Evolutionary conservation across 2,329 filamentous ascomycete species (phyloP), one percentile per base, ranked within the genome.

Genomic region (Leptographium procerum): DNA sequence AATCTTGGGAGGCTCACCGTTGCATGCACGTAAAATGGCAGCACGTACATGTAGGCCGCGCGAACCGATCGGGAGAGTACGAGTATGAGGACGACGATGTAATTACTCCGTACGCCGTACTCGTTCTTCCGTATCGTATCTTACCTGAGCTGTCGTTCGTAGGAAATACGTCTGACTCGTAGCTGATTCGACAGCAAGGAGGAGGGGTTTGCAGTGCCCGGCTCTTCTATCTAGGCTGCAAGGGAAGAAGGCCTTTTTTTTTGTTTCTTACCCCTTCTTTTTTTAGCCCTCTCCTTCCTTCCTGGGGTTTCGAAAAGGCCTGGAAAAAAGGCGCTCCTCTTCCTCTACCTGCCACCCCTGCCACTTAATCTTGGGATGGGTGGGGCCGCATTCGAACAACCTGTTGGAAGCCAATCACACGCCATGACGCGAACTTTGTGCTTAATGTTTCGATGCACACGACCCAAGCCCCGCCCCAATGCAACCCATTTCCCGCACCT

Each of bases 371-470:
- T 56, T 56, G 54, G 54, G 29, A 48, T 33, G 40, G 40, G 40
- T 28, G 54, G 54, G 54, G 29, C 40, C 11, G 36, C 36, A 31
- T 13, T n/a, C 28, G 11, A 26, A 50, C 26, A 16, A 24, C 24
- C 19, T 19, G n/a, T 29, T 26, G 53, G 36, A 31, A 45, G 53
- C 54, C 57, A 59, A 56, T 56, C 57, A 56, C 13, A 53, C 19
- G 48, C 36, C 50, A 53, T 47, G 54, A 59, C 57, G 57, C 57
- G 57, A 59, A 55, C 45, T 45, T 48, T 54, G 47, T 48, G 53
- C 48, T 48, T 26, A 48, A 45, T 50, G 40, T 54, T 47, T 34
- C 52, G 52, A 54, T 43, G 33, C 34, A 54, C 52, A 54, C 52
- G 52, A 54, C 52, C 52, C n/a, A 36, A 29, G 48, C 7, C 51